Evolutionary conservation across 2,329 filamentous ascomycete species (phyloP).

Genomic region (Pseudocercospora fuligena): DNA sequence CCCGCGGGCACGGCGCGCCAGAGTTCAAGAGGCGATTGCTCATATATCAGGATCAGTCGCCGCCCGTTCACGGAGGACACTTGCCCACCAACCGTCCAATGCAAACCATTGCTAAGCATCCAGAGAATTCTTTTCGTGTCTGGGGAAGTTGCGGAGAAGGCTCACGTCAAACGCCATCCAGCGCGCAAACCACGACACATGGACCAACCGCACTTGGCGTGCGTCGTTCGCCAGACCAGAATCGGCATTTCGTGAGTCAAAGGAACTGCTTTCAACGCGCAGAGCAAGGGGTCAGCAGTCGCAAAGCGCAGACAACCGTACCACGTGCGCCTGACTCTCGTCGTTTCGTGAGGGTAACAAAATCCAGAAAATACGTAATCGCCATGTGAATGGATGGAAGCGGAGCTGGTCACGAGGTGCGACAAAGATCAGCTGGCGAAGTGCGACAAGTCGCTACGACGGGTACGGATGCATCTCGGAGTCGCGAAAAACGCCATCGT

Average conservation of each 20-base stretch:
- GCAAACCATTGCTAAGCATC: not conserved
- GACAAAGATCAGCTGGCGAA: not conserved
- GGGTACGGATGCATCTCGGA: not conserved
- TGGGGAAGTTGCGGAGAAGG: slow-evolving; percentile 20
- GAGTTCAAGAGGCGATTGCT: not conserved
- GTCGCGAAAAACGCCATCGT: not conserved
- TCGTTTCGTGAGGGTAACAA: slow-evolving; percentile 19
- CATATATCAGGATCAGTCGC: not conserved
- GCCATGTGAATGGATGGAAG: not conserved
- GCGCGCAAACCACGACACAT: slow-evolving; percentile 6
- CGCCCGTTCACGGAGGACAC: slow-evolving; percentile 11
- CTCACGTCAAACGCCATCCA: slow-evolving; percentile 10
- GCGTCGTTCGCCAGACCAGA: slow-evolving; percentile 13
- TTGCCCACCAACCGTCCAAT: slow-evolving; percentile 1
- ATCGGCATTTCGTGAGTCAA: slow-evolving; percentile 20
- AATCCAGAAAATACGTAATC: slow-evolving; percentile 18
- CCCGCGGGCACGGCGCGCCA: not conserved
- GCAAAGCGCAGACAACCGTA: slow-evolving; percentile 6
- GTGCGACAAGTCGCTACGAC: not conserved
- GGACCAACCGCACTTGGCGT: slow-evolving; percentile 12
- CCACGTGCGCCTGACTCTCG: slow-evolving; percentile 14
- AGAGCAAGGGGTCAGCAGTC: not conserved
- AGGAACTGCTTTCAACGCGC: slow-evolving; percentile 8
- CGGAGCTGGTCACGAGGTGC: slow-evolving; percentile 1
- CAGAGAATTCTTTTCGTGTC: slow-evolving; percentile 15